These are phyloP conservation scores for Geosmithia putterillii DNA, from an alignment of 2,329 filamentous ascomycete species.

Conservation along the genomic window DNA sequence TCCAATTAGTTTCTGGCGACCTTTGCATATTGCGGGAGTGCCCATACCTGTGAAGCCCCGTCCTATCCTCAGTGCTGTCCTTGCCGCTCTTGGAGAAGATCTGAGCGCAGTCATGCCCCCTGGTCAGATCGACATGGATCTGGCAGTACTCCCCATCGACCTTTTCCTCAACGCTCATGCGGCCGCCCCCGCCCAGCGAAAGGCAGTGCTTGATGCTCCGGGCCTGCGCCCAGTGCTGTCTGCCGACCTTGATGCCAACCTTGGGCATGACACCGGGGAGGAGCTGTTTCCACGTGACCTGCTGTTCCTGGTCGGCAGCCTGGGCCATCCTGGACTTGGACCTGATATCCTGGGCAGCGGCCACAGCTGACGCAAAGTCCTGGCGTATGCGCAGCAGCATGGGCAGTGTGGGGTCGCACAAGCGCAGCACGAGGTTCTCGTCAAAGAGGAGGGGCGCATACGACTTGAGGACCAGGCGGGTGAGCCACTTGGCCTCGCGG, in stretches of 20 bases:
- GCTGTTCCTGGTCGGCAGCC: slow-evolving; percentile 30
- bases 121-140: slow-evolving; percentile 60
- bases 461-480: slow-evolving; percentile 66
- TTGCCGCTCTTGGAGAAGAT: slow-evolving; percentile 92
- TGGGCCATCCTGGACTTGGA: no score
- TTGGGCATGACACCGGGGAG: slow-evolving; percentile 32
- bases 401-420: slow-evolving; percentile 59
- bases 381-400: slow-evolving; percentile 58
- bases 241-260: slow-evolving; percentile 51
- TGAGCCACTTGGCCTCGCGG: slow-evolving; percentile 76
- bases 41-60: slow-evolving; percentile 42
- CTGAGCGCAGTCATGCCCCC: slow-evolving; percentile 43
- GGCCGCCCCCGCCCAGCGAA: slow-evolving; percentile 44
- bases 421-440: slow-evolving; percentile 36
- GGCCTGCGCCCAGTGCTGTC: slow-evolving; percentile 52
- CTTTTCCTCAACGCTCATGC: slow-evolving; percentile 68
- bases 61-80: slow-evolving; percentile 66
- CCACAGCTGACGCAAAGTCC: slow-evolving; percentile 49
- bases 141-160: slow-evolving; percentile 88
- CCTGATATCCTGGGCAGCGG: slow-evolving; percentile 29
- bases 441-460: slow-evolving; percentile 58
- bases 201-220: slow-evolving; percentile 65
- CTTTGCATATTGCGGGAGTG: not conserved
- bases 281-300: slow-evolving; percentile 8
- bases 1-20: slow-evolving; percentile 7